Evolutionary conservation across 129 eudicot genomes (phyloP).

Genomic region (Pseudognaphalium luteoalbum): DNA sequence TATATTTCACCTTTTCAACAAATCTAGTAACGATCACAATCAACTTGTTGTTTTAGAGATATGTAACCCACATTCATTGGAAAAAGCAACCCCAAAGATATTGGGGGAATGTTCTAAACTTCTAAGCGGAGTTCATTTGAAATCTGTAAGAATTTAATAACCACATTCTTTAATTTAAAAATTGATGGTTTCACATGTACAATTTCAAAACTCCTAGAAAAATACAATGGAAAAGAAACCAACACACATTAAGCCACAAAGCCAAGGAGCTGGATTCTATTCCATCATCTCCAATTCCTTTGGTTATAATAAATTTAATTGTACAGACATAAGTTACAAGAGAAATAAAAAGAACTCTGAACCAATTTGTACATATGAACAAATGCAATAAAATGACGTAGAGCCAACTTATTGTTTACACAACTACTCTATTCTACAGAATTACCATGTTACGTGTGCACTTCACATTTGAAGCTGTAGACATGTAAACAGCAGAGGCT

Average conservation of each 20-base stretch:
- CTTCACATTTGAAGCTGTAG: slow-evolving; percentile 2
- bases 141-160: too few relatives aligned
- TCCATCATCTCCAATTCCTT: neutral
- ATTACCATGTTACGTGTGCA: neutral
- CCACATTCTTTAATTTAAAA: too few relatives aligned
- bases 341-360: neutral
- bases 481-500: slow-evolving; percentile 13
- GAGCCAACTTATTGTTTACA: neutral
- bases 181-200: too few relatives aligned
- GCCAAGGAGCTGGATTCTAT: neutral
- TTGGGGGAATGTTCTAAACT: too few relatives aligned
- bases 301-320: too few relatives aligned
- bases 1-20: too few relatives aligned
- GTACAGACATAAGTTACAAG: neutral
- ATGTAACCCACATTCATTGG: too few relatives aligned
- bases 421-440: neutral
- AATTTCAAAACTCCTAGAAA: too few relatives aligned
- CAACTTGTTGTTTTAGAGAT: too few relatives aligned
- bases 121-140: too few relatives aligned
- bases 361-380: neutral
- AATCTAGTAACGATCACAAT: too few relatives aligned
- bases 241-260: neutral
- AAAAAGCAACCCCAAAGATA: too few relatives aligned
- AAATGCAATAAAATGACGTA: neutral
- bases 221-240: neutral